These are phyloP conservation scores for Laguncularia racemosa DNA, from an alignment of 345 rosid species.

Conservation along the genomic window DNA sequence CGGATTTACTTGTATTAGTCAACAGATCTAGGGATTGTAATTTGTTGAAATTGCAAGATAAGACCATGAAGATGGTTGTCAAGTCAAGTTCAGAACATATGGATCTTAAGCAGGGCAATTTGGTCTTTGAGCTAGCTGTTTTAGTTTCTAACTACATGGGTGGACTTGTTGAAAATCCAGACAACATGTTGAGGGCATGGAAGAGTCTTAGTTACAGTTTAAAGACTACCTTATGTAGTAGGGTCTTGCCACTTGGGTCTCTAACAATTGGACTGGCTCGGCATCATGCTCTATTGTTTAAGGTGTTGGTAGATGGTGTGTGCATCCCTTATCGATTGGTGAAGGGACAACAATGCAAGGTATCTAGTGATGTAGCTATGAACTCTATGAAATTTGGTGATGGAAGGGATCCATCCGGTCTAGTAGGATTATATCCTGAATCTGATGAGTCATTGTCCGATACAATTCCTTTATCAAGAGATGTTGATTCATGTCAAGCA, in stretches of 20 bases:
- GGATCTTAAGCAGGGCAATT: constrained; percentile 28
- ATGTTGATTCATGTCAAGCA: too few relatives aligned
- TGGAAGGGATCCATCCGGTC: too few relatives aligned
- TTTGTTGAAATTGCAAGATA: constrained; percentile 65
- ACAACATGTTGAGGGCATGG: constrained; percentile 64
- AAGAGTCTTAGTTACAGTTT: constrained; percentile 66
- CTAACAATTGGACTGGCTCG: constrained; percentile 90
- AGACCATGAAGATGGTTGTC: constrained; percentile 56
- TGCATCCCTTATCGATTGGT: too few relatives aligned
- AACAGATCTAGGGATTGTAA: constrained; percentile 68
- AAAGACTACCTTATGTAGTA: constrained; percentile 68
- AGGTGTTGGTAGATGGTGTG: too few relatives aligned
- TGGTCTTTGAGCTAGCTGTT: constrained; percentile 63
- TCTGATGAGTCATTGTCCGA: too few relatives aligned
- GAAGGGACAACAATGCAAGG: too few relatives aligned
- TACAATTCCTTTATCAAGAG: too few relatives aligned
- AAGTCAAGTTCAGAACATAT: constrained; percentile 48
- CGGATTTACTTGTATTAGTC: constrained; percentile 59
- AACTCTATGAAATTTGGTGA: too few relatives aligned
- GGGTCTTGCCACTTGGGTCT: constrained; percentile 91
- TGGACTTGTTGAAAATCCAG: constrained; percentile 77
- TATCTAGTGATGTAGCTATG: too few relatives aligned
- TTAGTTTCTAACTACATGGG: constrained; percentile 91
- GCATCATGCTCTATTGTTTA: constrained; percentile 90
- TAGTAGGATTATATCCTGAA: too few relatives aligned